Percentiles rank a stretch among this genome's conserved stretches.
Evolutionary conservation across 2,329 filamentous ascomycete genomes (phyloP).

Genomic region (Beauveria sp.): DNA sequence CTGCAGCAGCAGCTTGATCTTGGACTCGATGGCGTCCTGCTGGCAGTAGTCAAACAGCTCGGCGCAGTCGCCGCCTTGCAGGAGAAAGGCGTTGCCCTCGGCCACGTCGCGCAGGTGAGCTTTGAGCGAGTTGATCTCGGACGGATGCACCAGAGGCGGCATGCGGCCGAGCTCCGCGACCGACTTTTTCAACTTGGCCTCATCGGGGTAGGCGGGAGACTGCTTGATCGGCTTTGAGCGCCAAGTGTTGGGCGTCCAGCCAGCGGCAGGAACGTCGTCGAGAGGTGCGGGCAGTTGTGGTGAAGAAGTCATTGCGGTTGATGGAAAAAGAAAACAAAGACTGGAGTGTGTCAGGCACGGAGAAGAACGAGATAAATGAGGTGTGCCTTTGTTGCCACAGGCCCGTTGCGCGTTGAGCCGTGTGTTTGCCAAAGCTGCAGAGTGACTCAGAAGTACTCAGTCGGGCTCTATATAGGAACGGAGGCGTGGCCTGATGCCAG

Average conservation of each 20-base stretch:
- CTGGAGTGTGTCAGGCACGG: neutral
- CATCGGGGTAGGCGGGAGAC: constrained; percentile 60
- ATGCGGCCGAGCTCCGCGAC: constrained; percentile 58
- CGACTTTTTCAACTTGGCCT: constrained; percentile 49
- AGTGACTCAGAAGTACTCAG: too few species aligned
- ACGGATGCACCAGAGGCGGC: constrained; percentile 71
- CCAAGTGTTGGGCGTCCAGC: constrained; percentile 63
- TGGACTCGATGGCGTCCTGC: constrained; percentile 81
- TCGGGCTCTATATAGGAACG: neutral
- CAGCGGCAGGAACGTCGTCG: neutral
- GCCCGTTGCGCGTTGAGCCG: too few species aligned
- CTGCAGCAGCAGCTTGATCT: constrained; percentile 92
- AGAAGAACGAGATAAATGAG: too few species aligned
- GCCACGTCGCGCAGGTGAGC: constrained; percentile 77
- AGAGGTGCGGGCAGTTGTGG: neutral
- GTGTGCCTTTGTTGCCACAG: too few species aligned
- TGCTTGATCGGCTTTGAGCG: constrained; percentile 73
- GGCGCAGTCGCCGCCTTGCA: constrained; percentile 95
- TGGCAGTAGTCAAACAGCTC: constrained; percentile 97
- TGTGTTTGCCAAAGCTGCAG: too few species aligned
- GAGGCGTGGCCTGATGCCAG: neutral
- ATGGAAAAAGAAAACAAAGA: neutral
- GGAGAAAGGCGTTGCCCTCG: constrained; percentile 80
- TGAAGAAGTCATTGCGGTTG: neutral
- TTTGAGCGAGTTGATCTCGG: constrained; percentile 74